These are phyloP conservation scores for Marchantia paleacea DNA, from an alignment of 225 moss, liverwort and hornwort species.

Conservation along the genomic window DNA sequence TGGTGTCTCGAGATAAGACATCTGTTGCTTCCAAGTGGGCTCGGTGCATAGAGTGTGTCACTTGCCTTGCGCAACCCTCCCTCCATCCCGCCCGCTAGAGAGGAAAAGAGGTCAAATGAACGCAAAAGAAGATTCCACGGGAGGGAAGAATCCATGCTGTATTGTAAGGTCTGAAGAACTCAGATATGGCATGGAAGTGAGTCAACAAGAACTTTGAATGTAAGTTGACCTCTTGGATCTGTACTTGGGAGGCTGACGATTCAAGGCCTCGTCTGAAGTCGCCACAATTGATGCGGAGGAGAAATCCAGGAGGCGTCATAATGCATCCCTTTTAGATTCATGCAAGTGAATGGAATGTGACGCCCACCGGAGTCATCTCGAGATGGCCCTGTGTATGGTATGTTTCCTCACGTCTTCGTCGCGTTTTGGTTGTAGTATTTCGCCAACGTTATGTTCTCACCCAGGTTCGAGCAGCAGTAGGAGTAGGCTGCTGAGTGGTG, in stretches of 20 bases:
- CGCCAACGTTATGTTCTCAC: not conserved
- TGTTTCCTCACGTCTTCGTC: not conserved
- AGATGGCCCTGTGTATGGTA: not conserved
- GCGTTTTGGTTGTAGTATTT: not conserved
- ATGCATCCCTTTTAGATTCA: not conserved
- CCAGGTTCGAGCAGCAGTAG: not conserved
- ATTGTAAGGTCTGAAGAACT: not conserved
- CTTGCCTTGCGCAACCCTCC: not conserved
- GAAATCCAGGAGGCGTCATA: not conserved
- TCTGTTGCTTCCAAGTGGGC: not conserved
- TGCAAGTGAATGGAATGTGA: not conserved
- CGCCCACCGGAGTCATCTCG: not conserved
- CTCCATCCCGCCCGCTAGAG: not conserved
- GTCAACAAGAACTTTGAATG: conserved; percentile 7
- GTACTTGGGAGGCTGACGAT: not conserved
- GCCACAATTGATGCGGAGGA: not conserved
- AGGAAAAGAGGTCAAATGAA: not conserved
- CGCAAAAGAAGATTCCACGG: not conserved
- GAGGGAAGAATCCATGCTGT: not conserved
- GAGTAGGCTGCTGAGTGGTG: not conserved
- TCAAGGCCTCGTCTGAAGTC: not conserved
- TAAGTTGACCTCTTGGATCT: conserved; percentile 1
- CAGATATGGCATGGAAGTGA: not conserved
- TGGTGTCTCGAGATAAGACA: not conserved
- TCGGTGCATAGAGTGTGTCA: not conserved